Evolutionary conservation across 495 filamentous ascomycete genomes (phyloP).

Genomic region (Ramalina intermedia): DNA sequence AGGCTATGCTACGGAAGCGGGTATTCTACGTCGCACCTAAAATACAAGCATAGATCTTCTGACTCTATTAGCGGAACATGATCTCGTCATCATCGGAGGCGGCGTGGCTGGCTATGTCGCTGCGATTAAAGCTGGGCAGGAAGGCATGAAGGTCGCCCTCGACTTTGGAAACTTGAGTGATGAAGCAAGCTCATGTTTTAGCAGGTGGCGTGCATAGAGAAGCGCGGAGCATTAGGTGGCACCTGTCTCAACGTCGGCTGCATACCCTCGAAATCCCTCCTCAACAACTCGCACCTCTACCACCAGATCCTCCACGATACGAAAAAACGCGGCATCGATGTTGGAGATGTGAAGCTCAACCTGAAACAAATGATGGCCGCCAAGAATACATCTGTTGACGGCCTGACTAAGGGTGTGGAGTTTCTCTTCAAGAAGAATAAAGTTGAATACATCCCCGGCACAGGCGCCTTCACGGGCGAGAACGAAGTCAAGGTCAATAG

Average conservation of each 20-base stretch:
- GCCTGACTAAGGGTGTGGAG: conserved; percentile 93
- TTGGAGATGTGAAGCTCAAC: conserved; percentile 94
- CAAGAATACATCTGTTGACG: conserved; percentile 78
- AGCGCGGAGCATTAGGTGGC: conserved; percentile 86
- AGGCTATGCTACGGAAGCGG: conserved; percentile 67
- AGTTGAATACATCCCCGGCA: conserved; percentile 91
- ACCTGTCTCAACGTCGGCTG: conserved; percentile 99
- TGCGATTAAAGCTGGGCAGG: conserved; percentile 96
- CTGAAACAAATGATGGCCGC: conserved; percentile 92
- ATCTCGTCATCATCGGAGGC: conserved; percentile 89
- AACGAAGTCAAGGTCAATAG: conserved; percentile 85
- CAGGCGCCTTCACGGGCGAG: conserved; percentile 72
- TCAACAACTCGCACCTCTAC: conserved; percentile 99
- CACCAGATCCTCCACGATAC: conserved; percentile 95
- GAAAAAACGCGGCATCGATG: conserved; percentile 91
- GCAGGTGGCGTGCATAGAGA: conserved; percentile 94
- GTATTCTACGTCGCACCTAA: conserved; percentile 31
- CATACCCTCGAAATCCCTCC: conserved; percentile 96
- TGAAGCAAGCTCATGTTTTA: conserved; percentile 1
- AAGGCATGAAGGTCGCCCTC: conserved; percentile 71
- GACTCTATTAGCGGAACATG: conserved; percentile 54
- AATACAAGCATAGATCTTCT: neutral
- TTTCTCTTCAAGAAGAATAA: conserved; percentile 98
- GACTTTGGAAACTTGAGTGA: neutral
- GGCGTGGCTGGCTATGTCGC: conserved; percentile 98